Base-by-base conservation (phyloP, 2,329 filamentous ascomycete genomes). In the Claviceps monticola region DNA sequence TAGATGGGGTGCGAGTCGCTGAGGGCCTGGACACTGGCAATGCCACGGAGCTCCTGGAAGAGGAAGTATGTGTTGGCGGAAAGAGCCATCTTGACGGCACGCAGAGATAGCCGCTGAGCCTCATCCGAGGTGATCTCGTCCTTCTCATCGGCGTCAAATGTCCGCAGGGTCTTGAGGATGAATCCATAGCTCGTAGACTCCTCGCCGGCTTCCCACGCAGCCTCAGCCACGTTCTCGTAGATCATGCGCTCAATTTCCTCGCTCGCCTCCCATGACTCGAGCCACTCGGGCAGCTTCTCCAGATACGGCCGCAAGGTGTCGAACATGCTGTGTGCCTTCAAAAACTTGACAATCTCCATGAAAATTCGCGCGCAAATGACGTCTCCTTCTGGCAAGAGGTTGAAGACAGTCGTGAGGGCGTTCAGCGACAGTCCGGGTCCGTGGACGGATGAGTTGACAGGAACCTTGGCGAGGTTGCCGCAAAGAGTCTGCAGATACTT, bases 381-480 rank as follows among this genome's bases (percentile, higher is more conserved):
- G 65, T 89, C 84, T 63, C 83, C 75, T 55, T 83, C 73, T 59
- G 83, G 73, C 59, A 97, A 79, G 58, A 94, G 84, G 78, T 98
- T 98, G 83, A 97, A 98, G 64, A 98, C 82, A 61, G 90, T 96
- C 65, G 88, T 89, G 60, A 98, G 80, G 61, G 93, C 86, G 59
- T 88, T 89, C 60, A 97, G 84, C 57, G 89, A 88, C 58, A 98
- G 80, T 48, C 86, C 84, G 56, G 85, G 77, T 60, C 90, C 88
- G 72, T 95, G 90, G 60, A 84, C 75, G 51, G 89, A 86, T 49
- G 91, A 95, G 56, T 86, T 87, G 56, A 84, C 81, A 65, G 97
- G 82, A 57, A 93, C 91, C 68, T 88, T 85, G 58, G 82, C 81
- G 64, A 98, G 86, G 72, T 94, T 91, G 63, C 83, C 77, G 80